Conservation (phyloP, 371 early-diverging fungal species). For the Rhizopus sp. region DNA sequence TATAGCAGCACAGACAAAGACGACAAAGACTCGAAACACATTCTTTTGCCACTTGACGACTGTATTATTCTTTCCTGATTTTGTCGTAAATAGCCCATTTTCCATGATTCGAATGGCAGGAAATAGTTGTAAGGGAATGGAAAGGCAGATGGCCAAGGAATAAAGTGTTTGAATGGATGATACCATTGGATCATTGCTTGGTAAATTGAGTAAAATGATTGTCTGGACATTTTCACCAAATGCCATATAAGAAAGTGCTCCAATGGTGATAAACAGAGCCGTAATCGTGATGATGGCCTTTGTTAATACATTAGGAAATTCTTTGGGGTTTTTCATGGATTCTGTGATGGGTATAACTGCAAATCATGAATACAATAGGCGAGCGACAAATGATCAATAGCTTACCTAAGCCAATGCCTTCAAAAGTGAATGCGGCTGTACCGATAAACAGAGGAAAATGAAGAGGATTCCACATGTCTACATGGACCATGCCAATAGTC, state of each 20-base stretch:
- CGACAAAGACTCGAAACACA: constrained; percentile 68
- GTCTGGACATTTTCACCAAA: constrained; percentile 82
- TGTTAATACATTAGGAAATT: constrained; percentile 72
- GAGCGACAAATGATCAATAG: background rate
- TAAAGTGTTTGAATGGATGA: constrained; percentile 76
- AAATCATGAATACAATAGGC: background rate
- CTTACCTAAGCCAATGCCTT: constrained; percentile 83
- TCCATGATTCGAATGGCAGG: constrained; percentile 89
- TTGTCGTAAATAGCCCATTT: constrained; percentile 63
- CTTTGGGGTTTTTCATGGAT: constrained; percentile 81
- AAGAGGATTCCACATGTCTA: constrained; percentile 65
- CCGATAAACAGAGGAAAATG: constrained; percentile 83
- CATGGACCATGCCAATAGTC: constrained; percentile 59
- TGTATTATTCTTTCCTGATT: constrained; percentile 64
- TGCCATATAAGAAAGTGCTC: constrained; percentile 77
- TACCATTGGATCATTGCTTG: constrained; percentile 62
- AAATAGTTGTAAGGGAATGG: constrained; percentile 83
- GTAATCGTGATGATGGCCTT: constrained; percentile 71
- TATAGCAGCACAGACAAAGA: constrained; percentile 66
- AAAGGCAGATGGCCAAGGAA: constrained; percentile 83
- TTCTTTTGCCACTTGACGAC: constrained; percentile 91
- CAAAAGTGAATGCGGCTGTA: constrained; percentile 89
- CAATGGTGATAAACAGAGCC: constrained; percentile 70
- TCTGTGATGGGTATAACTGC: constrained; percentile 67
- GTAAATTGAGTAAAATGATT: constrained; percentile 79